Evolutionary conservation across 2,329 filamentous ascomycete species (phyloP).

Genomic region (Alternaria viburni): DNA sequence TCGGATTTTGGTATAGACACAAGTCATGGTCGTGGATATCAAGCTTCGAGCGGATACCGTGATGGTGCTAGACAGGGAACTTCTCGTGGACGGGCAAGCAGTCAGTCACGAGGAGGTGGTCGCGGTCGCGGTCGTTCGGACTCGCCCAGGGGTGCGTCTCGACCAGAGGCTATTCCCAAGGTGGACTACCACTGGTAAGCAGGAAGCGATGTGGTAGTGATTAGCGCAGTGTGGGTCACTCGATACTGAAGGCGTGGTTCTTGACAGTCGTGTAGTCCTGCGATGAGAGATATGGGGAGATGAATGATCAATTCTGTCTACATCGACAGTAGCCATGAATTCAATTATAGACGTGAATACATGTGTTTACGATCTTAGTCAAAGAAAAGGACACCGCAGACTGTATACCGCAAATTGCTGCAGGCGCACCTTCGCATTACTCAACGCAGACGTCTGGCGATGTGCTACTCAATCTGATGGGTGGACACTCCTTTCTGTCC

Average conservation of each 20-base stretch:
- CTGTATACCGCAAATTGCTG: no score
- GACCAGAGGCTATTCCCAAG: background rate
- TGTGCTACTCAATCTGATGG: no score
- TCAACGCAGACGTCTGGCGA: no score
- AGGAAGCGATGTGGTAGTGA: background rate
- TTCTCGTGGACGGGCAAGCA: background rate
- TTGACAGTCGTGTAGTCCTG: background rate
- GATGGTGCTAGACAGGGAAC: no score
- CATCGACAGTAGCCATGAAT: background rate
- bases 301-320: background rate
- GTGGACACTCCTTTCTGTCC: no score
- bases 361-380: no score
- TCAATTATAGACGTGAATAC: no score
- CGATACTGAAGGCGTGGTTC: background rate
- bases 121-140: constrained; percentile 8
- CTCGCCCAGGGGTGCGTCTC: background rate
- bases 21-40: no score
- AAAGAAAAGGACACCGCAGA: no score
- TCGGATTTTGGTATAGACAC: no score
- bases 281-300: background rate
- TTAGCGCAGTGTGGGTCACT: background rate
- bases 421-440: no score
- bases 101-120: background rate
- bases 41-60: no score
- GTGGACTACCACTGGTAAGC: constrained; percentile 1